Base-by-base conservation (phyloP, 2,329 filamentous ascomycete species). In the Scedosporium boydii region DNA sequence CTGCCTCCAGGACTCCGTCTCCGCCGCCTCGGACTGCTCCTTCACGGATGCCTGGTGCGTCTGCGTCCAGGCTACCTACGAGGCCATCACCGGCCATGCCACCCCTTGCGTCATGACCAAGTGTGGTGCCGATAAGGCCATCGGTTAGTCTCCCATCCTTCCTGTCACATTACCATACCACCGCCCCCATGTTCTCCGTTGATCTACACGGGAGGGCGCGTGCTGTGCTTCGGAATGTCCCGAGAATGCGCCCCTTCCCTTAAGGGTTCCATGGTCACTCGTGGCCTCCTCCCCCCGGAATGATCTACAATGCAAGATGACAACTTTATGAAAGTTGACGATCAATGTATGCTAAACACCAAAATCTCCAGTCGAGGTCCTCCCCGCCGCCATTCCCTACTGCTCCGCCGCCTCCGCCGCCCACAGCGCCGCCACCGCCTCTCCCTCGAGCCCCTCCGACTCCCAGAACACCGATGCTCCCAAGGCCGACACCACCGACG, bases 71-170 rank as follows among this genome's bases (percentile, higher is more conserved):
- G 64, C 69, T 63, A 69, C 70, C 71, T 71, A 76, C 66, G 63
- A 65, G 41, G 60, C 64, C 14, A 64, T 78, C 68, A 70, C 71
- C 65, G 60, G 63, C 46, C 65, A 62, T 41, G 74, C 73, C 65
- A 75, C 72, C 57, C 12, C 53, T 62, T 77, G 75, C 64, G 73
- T 77, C 62, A 64, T 77, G 62, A 56, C 64, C 3, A 66, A 69
- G 61, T 78, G 76, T 66, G 74, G 75, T 64, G 51, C 69, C 51
- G 72, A 75, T 41, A 68, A 69, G 63, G 74, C 76, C 68, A 29
- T 77, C 60, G 69, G 76, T 78, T 73, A 58, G 76, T 75, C 38
- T 27, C 26, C 44, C 6, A 3, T 51, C 10, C 38, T 7, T 63
- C 26, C 6, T 61, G 57, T 10, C n/a, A 4, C 27, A 3, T 44